These are phyloP conservation scores for Thielaviopsis ethacetica DNA, from an alignment of 2,329 filamentous ascomycete species.

Conservation along the genomic window DNA sequence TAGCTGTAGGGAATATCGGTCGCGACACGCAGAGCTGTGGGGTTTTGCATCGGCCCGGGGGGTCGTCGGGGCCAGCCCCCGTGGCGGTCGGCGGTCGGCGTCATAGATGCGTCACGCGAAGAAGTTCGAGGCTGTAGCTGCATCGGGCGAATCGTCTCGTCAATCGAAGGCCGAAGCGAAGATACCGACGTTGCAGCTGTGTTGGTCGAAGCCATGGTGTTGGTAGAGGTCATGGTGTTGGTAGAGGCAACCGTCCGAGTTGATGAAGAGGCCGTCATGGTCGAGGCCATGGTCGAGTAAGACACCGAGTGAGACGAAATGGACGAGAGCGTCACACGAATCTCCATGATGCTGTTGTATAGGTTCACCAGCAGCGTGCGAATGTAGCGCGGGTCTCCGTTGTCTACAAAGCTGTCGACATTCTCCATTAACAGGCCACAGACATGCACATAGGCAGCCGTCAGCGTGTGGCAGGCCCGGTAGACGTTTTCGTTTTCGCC, in stretches of 20 bases:
- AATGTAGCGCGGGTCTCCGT: constrained; percentile 50
- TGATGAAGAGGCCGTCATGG: background rate
- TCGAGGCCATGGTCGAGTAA: constrained; percentile 2
- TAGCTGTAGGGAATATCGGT: constrained; percentile 38
- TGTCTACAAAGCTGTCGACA: constrained; percentile 47
- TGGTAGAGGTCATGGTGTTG: background rate
- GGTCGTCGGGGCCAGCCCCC: constrained; percentile 20
- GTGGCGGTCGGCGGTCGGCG: constrained; percentile 34
- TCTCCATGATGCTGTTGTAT: constrained; percentile 52
- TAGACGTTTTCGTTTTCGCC: constrained; percentile 48
- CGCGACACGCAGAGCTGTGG: constrained; percentile 38
- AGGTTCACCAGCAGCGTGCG: constrained; percentile 46
- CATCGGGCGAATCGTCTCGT: constrained; percentile 31
- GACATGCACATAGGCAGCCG: constrained; percentile 49
- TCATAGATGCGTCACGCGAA: constrained; percentile 34
- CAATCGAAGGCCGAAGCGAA: constrained; percentile 14
- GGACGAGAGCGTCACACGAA: constrained; percentile 36
- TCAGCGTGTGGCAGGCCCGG: constrained; percentile 44
- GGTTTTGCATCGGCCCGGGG: constrained; percentile 28
- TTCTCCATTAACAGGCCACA: constrained; percentile 44
- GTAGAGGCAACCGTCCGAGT: background rate
- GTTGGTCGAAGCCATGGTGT: background rate
- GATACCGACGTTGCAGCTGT: constrained; percentile 7
- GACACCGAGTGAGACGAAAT: constrained; percentile 14
- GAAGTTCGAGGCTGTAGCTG: constrained; percentile 1